phyloP scores from a whole-genome alignment of 768 basidiomycete species.

The Mycena leptocephala region DNA sequence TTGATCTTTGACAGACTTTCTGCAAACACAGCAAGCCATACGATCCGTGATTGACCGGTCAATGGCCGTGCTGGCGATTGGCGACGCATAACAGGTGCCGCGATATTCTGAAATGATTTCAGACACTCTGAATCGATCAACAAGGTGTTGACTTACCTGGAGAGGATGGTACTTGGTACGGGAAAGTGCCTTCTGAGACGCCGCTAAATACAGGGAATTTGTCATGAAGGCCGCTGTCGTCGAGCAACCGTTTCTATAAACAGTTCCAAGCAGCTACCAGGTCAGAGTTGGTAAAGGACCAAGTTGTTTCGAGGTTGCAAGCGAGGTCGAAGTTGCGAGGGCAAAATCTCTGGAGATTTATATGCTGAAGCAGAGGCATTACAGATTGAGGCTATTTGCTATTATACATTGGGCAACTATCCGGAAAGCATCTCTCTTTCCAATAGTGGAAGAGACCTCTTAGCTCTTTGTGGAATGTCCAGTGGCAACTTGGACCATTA shows the following conservation, averaged over 20 bases:
- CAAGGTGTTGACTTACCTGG: too few species aligned
- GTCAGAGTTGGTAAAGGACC: neutral
- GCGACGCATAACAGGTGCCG: neutral
- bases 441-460: too few species aligned
- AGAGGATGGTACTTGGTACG: neutral
- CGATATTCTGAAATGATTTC: neutral
- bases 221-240: neutral
- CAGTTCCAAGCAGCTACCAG: neutral
- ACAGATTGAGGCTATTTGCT: too few species aligned
- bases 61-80: slow-evolving; percentile 6
- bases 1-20: neutral
- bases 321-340: too few species aligned
- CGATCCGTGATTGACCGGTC: neutral
- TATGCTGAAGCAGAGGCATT: too few species aligned
- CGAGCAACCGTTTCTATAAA: neutral
- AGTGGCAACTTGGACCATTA: too few species aligned
- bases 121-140: too few species aligned
- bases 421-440: too few species aligned
- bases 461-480: too few species aligned
- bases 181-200: neutral
- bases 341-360: too few species aligned
- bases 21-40: neutral
- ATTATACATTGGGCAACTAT: too few species aligned
- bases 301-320: too few species aligned
- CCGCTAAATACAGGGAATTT: neutral